Base-by-base conservation (phyloP, 257 asterid species). In the Mentha longifolia region DNA sequence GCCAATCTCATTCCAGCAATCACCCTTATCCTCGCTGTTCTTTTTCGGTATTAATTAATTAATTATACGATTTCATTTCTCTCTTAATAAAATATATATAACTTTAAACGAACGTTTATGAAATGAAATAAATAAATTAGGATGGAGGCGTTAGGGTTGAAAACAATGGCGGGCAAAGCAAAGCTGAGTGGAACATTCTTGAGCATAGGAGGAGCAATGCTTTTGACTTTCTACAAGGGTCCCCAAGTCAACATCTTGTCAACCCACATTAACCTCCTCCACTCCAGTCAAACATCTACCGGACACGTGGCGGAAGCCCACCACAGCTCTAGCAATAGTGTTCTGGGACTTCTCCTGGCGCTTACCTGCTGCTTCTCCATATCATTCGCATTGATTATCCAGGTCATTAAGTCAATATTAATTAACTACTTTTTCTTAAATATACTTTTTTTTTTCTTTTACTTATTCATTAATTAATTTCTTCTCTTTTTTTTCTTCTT, bases 121-220 rank as follows among this genome's bases (percentile, higher is more conserved):
- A n/a, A 7, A 13, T 14, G 2, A n/a, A 7, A 52, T 2, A 50
- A 12, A 30, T 57, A 7, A 4, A 58, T n/a, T 57, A 90, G 98
- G 85, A 60, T 92, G 86, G 98, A 92, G 79, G 64, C 65, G 35
- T 43, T 88, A 61, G 85, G 81, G 52, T 31, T 85, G 17, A 80
- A 65, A 31, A 76, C 88, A 0, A 74, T 6, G 78, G 85, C 83
- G 14, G 96, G 98, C 9, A 81, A 80, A 41, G 90, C 95, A 2
- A 92, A 90, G 74, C 70, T 83, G 57, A 4, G 37, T 1, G 98
- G 98, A 51, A 85, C 95, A 67, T 31, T 88, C 1, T 7, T 80
- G 51, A 70, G 97, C 77, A 78, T 92, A 3, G 76, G 83, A 62
- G 98, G 97, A 11, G 97, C 98, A 28, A 88, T 90, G 96, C 52